A percentile compares a stretch with the other conserved stretches of the same genome.
Conservation (phyloP, 805 yeast genomes). For the Cyberlindnera mycetangii region DNA sequence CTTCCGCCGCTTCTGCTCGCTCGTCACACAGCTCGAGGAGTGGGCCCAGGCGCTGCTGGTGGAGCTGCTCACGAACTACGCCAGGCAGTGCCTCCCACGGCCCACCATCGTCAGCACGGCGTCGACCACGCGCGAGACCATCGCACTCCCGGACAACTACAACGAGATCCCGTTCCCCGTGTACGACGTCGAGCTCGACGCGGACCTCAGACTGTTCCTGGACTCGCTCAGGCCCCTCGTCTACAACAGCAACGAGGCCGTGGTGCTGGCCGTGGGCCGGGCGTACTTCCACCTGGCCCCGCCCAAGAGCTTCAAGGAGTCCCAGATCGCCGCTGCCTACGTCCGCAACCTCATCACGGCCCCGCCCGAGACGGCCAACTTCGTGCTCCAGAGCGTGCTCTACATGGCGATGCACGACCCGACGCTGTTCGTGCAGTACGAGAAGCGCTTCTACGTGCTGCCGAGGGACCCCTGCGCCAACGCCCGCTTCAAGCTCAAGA, state of each 20-base stretch:
- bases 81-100: constrained; percentile 54
- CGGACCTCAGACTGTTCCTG: constrained; percentile 57
- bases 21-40: constrained; percentile 56
- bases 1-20: constrained; percentile 53
- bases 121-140: constrained; percentile 24
- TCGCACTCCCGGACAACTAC: constrained; percentile 43
- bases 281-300: constrained; percentile 60
- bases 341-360: constrained; percentile 38
- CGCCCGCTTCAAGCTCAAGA: constrained; percentile 54
- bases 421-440: constrained; percentile 35
- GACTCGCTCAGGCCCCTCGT: constrained; percentile 44
- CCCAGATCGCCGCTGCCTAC: constrained; percentile 49
- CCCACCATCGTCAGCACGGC: constrained; percentile 44
- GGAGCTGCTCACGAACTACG: constrained; percentile 65
- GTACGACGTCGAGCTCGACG: constrained; percentile 44
- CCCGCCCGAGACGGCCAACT: constrained; percentile 32
- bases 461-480: constrained; percentile 48
- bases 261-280: constrained; percentile 57
- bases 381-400: constrained; percentile 47
- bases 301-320: constrained; percentile 45
- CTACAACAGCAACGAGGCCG: constrained; percentile 53
- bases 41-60: constrained; percentile 64
- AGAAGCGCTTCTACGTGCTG: constrained; percentile 49
- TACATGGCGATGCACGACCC: constrained; percentile 36
- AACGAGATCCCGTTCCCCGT: constrained; percentile 36